phyloP scores from a whole-genome alignment of 495 filamentous ascomycete genomes.

The Friedmanniomyces endolithicus region DNA sequence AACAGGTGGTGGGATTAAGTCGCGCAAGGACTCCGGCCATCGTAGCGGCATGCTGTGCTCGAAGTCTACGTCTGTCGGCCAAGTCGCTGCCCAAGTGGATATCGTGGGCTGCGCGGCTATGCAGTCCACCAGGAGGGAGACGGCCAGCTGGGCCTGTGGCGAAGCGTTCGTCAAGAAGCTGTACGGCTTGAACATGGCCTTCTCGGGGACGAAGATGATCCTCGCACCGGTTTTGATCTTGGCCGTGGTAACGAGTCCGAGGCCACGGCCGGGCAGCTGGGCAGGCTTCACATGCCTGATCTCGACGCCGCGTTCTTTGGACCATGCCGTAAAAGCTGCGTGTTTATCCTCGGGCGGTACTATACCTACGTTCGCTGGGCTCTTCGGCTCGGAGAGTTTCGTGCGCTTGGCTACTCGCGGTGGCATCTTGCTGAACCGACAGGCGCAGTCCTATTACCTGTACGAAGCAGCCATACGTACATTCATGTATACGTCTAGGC shows the following conservation, averaged over 20 bases:
- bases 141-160: conserved; percentile 27
- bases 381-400: neutral
- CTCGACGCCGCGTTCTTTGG: conserved; percentile 14
- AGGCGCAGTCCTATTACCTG: neutral
- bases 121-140: conserved; percentile 37
- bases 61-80: conserved; percentile 51
- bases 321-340: conserved; percentile 11
- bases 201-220: conserved; percentile 51
- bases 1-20: conserved; percentile 34
- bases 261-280: conserved; percentile 51
- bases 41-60: conserved; percentile 52
- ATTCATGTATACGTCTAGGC: neutral
- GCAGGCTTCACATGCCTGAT: conserved; percentile 48
- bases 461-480: too few relatives aligned
- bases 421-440: neutral
- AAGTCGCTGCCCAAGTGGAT: conserved; percentile 53
- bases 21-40: conserved; percentile 44
- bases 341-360: conserved; percentile 6
- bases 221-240: conserved; percentile 45
- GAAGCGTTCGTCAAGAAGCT: conserved; percentile 25
- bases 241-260: conserved; percentile 60
- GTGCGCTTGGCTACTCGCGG: neutral
- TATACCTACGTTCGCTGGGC: neutral
- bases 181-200: conserved; percentile 48
- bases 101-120: conserved; percentile 43